Evolutionary conservation across 2,329 filamentous ascomycete genomes (phyloP), one percentile per base, ranked within the genome.

Genomic region (Phialemonium atrogriseum): DNA sequence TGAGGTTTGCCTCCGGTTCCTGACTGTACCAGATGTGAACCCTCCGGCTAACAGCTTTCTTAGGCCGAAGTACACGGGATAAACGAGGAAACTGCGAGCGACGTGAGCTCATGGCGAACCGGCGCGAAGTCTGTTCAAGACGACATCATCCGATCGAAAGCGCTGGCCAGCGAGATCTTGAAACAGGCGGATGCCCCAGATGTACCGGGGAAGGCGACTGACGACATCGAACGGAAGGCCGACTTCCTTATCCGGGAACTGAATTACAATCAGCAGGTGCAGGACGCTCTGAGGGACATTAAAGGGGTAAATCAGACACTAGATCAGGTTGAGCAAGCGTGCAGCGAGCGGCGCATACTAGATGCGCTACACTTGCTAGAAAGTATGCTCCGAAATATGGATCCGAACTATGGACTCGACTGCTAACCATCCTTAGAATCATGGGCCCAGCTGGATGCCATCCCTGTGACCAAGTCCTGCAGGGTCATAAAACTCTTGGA

Each of bases 51-150:
- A 27, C 12, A 32, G 36, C 20, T 33, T 11, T 13, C 14, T 9
- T 35, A 84, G 77, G 59, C 70, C 37, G 79, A 93, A 46, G 81
- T 96, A 36, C 80, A 79, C 42, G 56, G 64, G 14, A 74, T 91
- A 39, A 93, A 88, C 56, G 73, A 77, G 49, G 77, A 86, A 43
- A 82, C 78, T 12, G 82, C 80, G 35, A 73, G 79, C 23, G 82
- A 93, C 48, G 81, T 94, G 30, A 82, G 86, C 50, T 73, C 79
- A 31, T 96, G 89, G 89, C 84, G 93, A 35, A 62, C 69, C 31
- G 85, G 91, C 54, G 86, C 88, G 28, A 85, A 85, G 56, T 76
- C 80, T 32, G 72, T 95, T 7, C 85, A 94, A 54, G 73, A 80
- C 39, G 89, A 95, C 50, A 89, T 95, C 42, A 76, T 84, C 47